Evolutionary conservation across 2,329 filamentous ascomycete species (phyloP).

Genomic region (Alternaria solani): DNA sequence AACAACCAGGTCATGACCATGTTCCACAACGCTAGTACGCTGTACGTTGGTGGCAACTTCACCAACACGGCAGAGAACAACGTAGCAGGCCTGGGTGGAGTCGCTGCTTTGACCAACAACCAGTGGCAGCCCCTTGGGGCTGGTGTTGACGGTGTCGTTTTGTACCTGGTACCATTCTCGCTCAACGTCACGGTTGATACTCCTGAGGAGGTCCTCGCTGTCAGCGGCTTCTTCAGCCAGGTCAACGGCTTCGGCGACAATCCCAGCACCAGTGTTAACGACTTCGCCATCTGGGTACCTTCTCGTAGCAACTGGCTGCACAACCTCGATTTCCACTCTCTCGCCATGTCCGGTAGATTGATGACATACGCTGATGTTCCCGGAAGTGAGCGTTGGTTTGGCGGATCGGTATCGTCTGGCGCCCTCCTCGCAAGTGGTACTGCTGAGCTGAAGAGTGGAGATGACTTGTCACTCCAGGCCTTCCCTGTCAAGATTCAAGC

Average conservation of each 20-base stretch:
- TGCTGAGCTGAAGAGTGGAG: slow-evolving; percentile 64
- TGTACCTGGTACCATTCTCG: slow-evolving; percentile 75
- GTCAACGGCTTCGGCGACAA: slow-evolving; percentile 74
- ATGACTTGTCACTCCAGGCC: slow-evolving; percentile 51
- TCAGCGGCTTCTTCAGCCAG: slow-evolving; percentile 81
- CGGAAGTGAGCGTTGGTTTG: slow-evolving; percentile 71
- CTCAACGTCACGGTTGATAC: slow-evolving; percentile 77
- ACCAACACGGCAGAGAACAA: slow-evolving; percentile 72
- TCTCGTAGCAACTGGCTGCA: slow-evolving; percentile 87
- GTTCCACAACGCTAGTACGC: slow-evolving; percentile 67
- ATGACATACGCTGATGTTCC: slow-evolving; percentile 74
- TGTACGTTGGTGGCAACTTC: slow-evolving; percentile 86
- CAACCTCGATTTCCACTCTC: slow-evolving; percentile 70
- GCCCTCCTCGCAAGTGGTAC: slow-evolving; percentile 77
- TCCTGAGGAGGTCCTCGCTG: slow-evolving; percentile 76
- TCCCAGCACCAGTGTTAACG: slow-evolving; percentile 67
- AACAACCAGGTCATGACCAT: slow-evolving; percentile 80
- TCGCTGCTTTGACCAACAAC: slow-evolving; percentile 76
- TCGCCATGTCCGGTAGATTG: slow-evolving; percentile 75
- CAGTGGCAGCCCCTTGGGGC: slow-evolving; percentile 82
- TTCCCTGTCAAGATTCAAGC: slow-evolving; percentile 51
- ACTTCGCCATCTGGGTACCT: slow-evolving; percentile 92
- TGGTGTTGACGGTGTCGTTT: slow-evolving; percentile 83
- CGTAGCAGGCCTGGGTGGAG: slow-evolving; percentile 72
- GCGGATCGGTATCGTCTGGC: slow-evolving; percentile 82